A percentile compares a stretch with the other conserved stretches of the same genome.
Evolutionary conservation across 148 eudicot genomes (phyloP).

Genomic region (Diospyros kaki): DNA sequence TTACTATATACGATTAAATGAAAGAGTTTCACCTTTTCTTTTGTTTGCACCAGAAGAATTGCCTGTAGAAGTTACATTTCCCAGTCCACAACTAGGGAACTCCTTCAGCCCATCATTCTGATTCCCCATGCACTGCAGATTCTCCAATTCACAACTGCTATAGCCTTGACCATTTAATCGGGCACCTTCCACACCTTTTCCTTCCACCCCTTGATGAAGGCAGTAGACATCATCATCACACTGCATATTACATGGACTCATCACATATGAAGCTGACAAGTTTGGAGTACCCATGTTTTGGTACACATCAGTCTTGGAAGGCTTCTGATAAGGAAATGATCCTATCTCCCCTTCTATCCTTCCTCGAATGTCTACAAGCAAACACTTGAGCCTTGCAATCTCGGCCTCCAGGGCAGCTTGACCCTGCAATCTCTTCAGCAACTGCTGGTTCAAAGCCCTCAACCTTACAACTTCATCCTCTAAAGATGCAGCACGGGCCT

Average conservation of each 20-base stretch:
- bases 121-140: slow-evolving; percentile 56
- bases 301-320: slow-evolving; percentile 47
- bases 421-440: slow-evolving; percentile 73
- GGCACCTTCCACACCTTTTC: slow-evolving; percentile 46
- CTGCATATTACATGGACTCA: slow-evolving; percentile 70
- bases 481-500: slow-evolving; percentile 76
- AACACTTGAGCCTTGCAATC: slow-evolving; percentile 83
- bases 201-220: slow-evolving; percentile 48
- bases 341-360: slow-evolving; percentile 98
- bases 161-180: slow-evolving; percentile 41
- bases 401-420: slow-evolving; percentile 83
- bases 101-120: slow-evolving; percentile 44
- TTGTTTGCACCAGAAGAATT: slow-evolving; percentile 45
- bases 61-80: slow-evolving; percentile 31
- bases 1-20: too few relatives aligned
- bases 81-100: slow-evolving; percentile 42
- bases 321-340: slow-evolving; percentile 81
- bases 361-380: slow-evolving; percentile 93
- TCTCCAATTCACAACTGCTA: slow-evolving; percentile 65
- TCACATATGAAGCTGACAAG: slow-evolving; percentile 43
- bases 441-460: slow-evolving; percentile 78
- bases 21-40: slow-evolving; percentile 52
- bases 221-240: slow-evolving; percentile 78
- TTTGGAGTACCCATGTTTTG: slow-evolving; percentile 37
- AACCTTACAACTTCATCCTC: slow-evolving; percentile 86